Evolutionary conservation across 371 early-diverging fungal genomes (phyloP).

Genomic region (Actinomucor elegans): DNA sequence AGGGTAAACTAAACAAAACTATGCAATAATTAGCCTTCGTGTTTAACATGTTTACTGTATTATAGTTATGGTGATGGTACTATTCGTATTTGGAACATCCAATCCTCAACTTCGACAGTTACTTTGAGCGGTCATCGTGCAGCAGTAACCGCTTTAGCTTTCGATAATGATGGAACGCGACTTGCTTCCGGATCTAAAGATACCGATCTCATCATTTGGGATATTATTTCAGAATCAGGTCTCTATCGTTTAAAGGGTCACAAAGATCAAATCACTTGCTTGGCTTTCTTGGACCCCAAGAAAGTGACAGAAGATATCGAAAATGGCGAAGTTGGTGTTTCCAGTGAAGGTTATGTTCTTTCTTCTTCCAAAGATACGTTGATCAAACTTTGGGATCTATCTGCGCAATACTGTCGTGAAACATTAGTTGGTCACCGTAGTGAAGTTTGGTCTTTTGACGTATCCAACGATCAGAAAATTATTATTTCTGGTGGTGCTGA

Average conservation of each 20-base stretch:
- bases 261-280: constrained; percentile 86
- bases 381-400: constrained; percentile 94
- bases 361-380: constrained; percentile 93
- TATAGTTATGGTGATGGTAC: constrained; percentile 80
- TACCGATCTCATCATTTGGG: constrained; percentile 95
- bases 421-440: constrained; percentile 90
- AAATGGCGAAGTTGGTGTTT: constrained; percentile 34
- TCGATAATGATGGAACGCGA: constrained; percentile 74
- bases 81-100: constrained; percentile 75
- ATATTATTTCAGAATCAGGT: constrained; percentile 89
- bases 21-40: no score
- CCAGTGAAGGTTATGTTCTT: constrained; percentile 69
- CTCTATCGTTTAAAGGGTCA: constrained; percentile 90
- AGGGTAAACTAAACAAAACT: constrained; percentile 51
- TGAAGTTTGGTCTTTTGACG: constrained; percentile 88
- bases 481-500: constrained; percentile 90
- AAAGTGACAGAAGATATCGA: constrained; percentile 15
- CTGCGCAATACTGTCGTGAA: constrained; percentile 91
- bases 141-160: constrained; percentile 82
- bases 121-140: constrained; percentile 92
- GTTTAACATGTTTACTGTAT: no score
- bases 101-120: constrained; percentile 50
- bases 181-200: constrained; percentile 92
- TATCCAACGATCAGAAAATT: constrained; percentile 56
- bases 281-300: constrained; percentile 50